Base-by-base conservation (phyloP, 306 rosid genomes). In the Nissolia schottii region DNA sequence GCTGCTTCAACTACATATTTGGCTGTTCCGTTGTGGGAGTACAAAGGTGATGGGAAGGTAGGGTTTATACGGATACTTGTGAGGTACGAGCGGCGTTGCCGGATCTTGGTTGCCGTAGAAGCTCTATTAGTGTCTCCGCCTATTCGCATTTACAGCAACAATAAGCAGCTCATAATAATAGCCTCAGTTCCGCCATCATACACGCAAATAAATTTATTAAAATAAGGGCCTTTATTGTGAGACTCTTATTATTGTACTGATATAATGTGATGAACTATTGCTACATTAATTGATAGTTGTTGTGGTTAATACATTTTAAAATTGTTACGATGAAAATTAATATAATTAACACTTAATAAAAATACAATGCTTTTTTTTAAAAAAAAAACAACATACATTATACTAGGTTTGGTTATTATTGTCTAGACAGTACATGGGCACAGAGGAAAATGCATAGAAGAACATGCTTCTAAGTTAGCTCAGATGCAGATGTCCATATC, bases 91-190 rank as follows among this genome's bases (percentile, higher is more conserved):
- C 91, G 84, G 23, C 71, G 70, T 78, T 74, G 92, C 83, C 85
- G 91, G 98, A 76, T 87, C 98, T 93, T 48, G 96, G 96, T 87
- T 82, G 96, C 84, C 97, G 96, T 73, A 93, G 86, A 81, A 93
- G 90, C 81, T 90, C 93, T 68, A 88, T 84, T 45, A 93, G 66
- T 80, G 84, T 83, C 93, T 93, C 96, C 76, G 90, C 97, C 98
- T 93, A 96, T 85, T 74, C 75, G n/a, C 85, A 73, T 51, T 24
- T 19, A 58, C 32, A 57, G 24, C 57, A 79, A 83, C 79, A 79
- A 46, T 40, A 49, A 81, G 77, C 64, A 80, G 81, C 82, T 65
- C 71, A 23, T n/a, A 22, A 7, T 1, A 51, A 51, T 5, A 16
- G 12, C 70, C 28, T 40, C 58, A 73, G 5, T 5, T 28, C 57